Base-by-base conservation (phyloP, 768 basidiomycete genomes). In the Leucosporidium scottii region DNA sequence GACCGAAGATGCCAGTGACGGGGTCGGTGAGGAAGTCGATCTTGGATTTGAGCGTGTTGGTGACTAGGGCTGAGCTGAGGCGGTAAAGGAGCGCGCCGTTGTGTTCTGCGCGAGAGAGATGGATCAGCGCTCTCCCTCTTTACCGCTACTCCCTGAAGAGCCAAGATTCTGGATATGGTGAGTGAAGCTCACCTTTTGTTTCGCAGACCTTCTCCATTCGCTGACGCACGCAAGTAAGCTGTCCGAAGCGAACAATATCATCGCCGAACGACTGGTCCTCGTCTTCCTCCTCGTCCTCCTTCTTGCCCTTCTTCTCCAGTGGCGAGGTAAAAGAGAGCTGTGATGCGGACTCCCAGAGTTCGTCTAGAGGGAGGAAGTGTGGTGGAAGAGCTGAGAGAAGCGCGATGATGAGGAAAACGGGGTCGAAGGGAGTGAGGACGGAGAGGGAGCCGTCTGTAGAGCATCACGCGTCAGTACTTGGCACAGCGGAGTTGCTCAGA, bases 381-480 rank as follows among this genome's bases (percentile, higher is more conserved):
- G 58, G 31, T 6, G 59, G 64, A 23, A 71, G 59, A 28, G 49
- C 31, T 21, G 64, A 68, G 25, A 71, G 66, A 36, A 65, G 65
- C 12, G 70, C 36, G n/a, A 67, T 18, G 34, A 39, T 56, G 59
- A 71, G 56, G 47, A 65, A 71, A 48, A 67, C 27, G 17, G 39
- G 39, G 39, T 44, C 39, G 13, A 44, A 44, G 39, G 39, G 39
- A 13, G 39, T 44, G 39, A 44, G 70, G 25, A 71, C 21, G 20
- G 64, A 39, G 18, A 71, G 3, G 54, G 64, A 56, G 21, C 70
- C 70, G 49, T 71, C 70, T 68, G 58, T 13, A 8, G 39, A 15
- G 39, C 13, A 17, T 44, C 3, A 13, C 7, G 39, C 2, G 13
- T 44, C 39, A 44, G 39, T 44, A 6, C 2, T 8, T 6, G 8